Evolutionary conservation across 1,139 yeast genomes (phyloP), one percentile per base, ranked within the genome.

Genomic region (Kodamaea sp.): DNA sequence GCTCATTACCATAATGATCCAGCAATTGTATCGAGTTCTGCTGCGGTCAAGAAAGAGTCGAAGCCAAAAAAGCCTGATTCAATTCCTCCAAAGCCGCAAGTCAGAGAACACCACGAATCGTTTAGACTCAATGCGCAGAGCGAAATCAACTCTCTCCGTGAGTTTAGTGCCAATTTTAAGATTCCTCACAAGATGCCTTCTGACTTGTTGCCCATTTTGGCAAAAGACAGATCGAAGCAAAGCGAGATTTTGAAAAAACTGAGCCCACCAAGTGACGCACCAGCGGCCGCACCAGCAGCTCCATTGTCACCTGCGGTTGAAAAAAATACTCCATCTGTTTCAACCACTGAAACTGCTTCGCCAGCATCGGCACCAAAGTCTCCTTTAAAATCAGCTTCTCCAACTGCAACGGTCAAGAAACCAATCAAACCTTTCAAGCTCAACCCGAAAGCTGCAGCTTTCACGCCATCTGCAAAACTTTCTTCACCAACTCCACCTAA

Each of bases 101-200:
- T 58, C 15, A 45, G 51, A n/a, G 43, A 29, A 8, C 58, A 50
- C 28, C 58, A 58, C 38, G 77, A 73, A 42, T 62, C 72, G 3
- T 70, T 71, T 50, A 67, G 78, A 46, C 62, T 73, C 43, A 74
- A 69, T 49, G 79, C 81, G 8, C 81, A 79, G 55, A 75, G 78
- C 48, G 95, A 78, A 65, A 79, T 87, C 49, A 82, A 84, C 48
- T 86, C 92, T n/a, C 69, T 88, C 42, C 81, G 79, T 46, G 87
- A 85, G 57, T 89, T 89, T 57, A 80, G 95, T 37, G 89, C 87
- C 37, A 84, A 78, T 50, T 86, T 86, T 62, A 87, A 86, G 62
- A 78, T 88, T 24, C 87, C 87, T 3, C 78, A 79, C 47, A 79
- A 79, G 45, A 72, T 82, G 53, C 96, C 96, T 5, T 58, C 77